Percentiles rank a stretch among this genome's conserved stretches.
Evolutionary conservation across 2,329 filamentous ascomycete species (phyloP).

Genomic region (Shiraia sp.): DNA sequence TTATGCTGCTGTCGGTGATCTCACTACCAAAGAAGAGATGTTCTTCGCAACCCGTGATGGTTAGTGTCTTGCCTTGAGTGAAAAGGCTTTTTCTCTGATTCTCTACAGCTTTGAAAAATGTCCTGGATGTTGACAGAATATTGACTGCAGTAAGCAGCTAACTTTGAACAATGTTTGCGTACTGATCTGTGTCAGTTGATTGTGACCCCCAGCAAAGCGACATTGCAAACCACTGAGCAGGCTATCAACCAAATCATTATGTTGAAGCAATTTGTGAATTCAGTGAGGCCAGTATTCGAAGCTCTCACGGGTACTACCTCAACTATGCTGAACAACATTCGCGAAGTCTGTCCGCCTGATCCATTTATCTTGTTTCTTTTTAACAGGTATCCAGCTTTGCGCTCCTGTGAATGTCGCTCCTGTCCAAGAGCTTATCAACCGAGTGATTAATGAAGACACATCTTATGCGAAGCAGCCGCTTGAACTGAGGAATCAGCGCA

Average conservation of each 20-base stretch:
- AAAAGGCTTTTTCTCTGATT: constrained; percentile 2
- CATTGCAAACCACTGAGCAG: constrained; percentile 73
- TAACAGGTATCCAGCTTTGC: constrained; percentile 58
- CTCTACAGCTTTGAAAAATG: constrained; percentile 67
- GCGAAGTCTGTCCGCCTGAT: constrained; percentile 51
- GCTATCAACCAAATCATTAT: constrained; percentile 85
- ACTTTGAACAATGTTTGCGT: background rate
- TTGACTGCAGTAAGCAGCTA: constrained; percentile 65
- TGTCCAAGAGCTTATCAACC: constrained; percentile 67
- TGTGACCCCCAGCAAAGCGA: constrained; percentile 68
- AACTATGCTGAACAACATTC: constrained; percentile 67
- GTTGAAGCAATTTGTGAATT: constrained; percentile 78
- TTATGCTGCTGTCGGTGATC: constrained; percentile 81
- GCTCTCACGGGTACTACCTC: constrained; percentile 68
- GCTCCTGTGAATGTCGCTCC: constrained; percentile 62
- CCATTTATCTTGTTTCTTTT: background rate
- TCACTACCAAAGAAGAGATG: constrained; percentile 81
- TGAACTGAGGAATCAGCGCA: constrained; percentile 85
- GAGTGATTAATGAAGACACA: constrained; percentile 79
- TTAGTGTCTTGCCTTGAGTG: constrained; percentile 29
- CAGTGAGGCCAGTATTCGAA: constrained; percentile 68
- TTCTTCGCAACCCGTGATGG: constrained; percentile 76
- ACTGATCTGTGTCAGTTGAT: constrained; percentile 61
- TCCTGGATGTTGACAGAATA: constrained; percentile 78
- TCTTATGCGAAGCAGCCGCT: constrained; percentile 77